These are phyloP conservation scores for Bipolaris victoriae DNA, from an alignment of 2,329 filamentous ascomycete species.

Conservation along the genomic window DNA sequence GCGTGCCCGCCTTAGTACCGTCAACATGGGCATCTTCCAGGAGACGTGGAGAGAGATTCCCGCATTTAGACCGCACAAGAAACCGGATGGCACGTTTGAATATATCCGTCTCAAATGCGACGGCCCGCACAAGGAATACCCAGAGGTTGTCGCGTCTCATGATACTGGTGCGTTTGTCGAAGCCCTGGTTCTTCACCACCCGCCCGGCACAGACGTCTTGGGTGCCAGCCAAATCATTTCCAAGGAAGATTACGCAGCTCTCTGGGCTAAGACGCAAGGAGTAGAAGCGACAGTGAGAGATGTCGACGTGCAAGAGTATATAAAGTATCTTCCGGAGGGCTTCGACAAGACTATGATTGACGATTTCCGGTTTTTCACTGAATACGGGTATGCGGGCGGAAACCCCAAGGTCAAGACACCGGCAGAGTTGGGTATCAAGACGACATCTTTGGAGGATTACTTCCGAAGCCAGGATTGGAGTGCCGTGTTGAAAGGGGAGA, in stretches of 20 bases:
- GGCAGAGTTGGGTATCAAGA: conserved; percentile 10
- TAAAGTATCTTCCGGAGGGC: conserved; percentile 8
- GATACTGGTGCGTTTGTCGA: conserved; percentile 12
- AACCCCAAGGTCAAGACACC: conserved; percentile 12
- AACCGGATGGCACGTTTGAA: conserved; percentile 6
- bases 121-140: conserved; percentile 2
- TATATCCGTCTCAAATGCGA: conserved; percentile 3
- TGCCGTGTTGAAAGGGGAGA: conserved; percentile 7
- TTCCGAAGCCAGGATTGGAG: conserved; percentile 8
- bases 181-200: conserved; percentile 8
- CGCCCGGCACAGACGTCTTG: conserved; percentile 9
- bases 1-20: conserved; percentile 4
- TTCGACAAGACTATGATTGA: conserved; percentile 1
- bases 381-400: conserved; percentile 11
- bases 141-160: conserved; percentile 3
- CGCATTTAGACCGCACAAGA: conserved; percentile 10
- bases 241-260: conserved; percentile 6
- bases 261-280: conserved; percentile 9
- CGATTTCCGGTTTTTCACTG: conserved; percentile 7
- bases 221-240: conserved; percentile 11
- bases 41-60: conserved; percentile 12
- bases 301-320: conserved; percentile 5
- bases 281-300: conserved; percentile 6
- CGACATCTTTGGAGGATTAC: conserved; percentile 8
- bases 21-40: conserved; percentile 12